These are phyloP conservation scores for Fusarium duplospermum DNA, from an alignment of 2,329 filamentous ascomycete genomes.

Conservation along the genomic window DNA sequence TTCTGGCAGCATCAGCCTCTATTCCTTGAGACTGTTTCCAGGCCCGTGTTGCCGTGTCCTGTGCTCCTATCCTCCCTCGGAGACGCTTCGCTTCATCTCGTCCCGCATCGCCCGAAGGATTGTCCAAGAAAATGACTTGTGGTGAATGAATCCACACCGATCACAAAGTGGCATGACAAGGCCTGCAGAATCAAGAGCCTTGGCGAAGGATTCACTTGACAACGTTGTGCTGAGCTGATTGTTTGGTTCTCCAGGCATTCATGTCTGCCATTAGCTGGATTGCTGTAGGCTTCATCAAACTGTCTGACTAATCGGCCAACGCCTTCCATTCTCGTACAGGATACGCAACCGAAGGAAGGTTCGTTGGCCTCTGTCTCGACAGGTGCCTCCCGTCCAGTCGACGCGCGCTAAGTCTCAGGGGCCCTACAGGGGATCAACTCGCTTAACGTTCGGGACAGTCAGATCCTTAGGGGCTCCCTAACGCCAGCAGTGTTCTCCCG, in stretches of 20 bases:
- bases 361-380: neutral
- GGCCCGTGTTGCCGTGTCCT: slow-evolving; percentile 7
- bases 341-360: neutral
- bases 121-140: neutral
- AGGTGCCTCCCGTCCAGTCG: neutral
- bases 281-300: neutral
- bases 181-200: neutral
- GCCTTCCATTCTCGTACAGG: slow-evolving; percentile 5
- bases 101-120: slow-evolving; percentile 1
- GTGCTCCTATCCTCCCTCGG: slow-evolving; percentile 2
- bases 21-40: slow-evolving; percentile 17
- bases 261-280: neutral
- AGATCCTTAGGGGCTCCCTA: slow-evolving; percentile 1
- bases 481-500: slow-evolving; percentile 12
- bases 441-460: slow-evolving; percentile 30
- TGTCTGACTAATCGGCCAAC: slow-evolving; percentile 3
- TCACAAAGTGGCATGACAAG: neutral
- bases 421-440: slow-evolving; percentile 23
- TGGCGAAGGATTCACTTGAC: slow-evolving; percentile 9
- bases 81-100: slow-evolving; percentile 7
- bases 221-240: neutral
- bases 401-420: slow-evolving; percentile 10
- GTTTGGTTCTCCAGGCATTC: neutral
- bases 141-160: neutral
- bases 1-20: slow-evolving; percentile 1